Percentiles rank a stretch among this genome's conserved stretches.
phyloP scores from a whole-genome alignment of 2,329 filamentous ascomycete genomes.

The Arthrocladium fulminans region DNA sequence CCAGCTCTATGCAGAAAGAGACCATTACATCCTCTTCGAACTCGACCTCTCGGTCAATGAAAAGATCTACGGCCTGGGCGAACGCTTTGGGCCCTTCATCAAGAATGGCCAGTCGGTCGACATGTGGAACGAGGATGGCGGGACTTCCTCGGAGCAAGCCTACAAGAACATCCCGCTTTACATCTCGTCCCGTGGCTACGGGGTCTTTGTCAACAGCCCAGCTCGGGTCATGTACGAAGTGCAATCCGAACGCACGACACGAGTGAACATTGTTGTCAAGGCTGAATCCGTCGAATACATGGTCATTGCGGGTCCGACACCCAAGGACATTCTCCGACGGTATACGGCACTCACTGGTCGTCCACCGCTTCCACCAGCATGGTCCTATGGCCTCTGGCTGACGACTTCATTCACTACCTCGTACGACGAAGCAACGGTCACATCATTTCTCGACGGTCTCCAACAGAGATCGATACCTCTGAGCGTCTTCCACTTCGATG shows the following conservation, averaged over 20 bases:
- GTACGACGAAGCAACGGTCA: slow-evolving; percentile 62
- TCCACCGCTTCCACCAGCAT: slow-evolving; percentile 56
- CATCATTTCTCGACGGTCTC: slow-evolving; percentile 60
- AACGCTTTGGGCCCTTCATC: slow-evolving; percentile 67
- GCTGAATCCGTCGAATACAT: slow-evolving; percentile 65
- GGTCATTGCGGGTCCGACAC: slow-evolving; percentile 61
- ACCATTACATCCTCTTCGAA: slow-evolving; percentile 34
- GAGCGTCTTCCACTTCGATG: slow-evolving; percentile 67
- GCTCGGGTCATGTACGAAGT: slow-evolving; percentile 64
- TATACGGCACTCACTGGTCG: slow-evolving; percentile 61
- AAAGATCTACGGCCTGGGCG: slow-evolving; percentile 64
- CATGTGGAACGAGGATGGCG: slow-evolving; percentile 53
- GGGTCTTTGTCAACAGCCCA: slow-evolving; percentile 64
- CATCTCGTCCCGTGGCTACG: slow-evolving; percentile 57
- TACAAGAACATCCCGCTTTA: slow-evolving; percentile 37
- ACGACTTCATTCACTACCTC: slow-evolving; percentile 64
- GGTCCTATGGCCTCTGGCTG: slow-evolving; percentile 70
- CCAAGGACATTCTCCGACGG: slow-evolving; percentile 60
- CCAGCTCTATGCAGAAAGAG: slow-evolving; percentile 30
- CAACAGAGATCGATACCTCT: slow-evolving; percentile 50
- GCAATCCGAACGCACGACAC: slow-evolving; percentile 62
- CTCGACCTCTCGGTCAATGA: slow-evolving; percentile 44
- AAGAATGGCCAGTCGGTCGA: slow-evolving; percentile 63
- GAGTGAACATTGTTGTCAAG: slow-evolving; percentile 60
- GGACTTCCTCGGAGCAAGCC: slow-evolving; percentile 32